Evolutionary conservation across 208 protist genomes (phyloP).

Genomic region (Leishmania amazonensis): DNA sequence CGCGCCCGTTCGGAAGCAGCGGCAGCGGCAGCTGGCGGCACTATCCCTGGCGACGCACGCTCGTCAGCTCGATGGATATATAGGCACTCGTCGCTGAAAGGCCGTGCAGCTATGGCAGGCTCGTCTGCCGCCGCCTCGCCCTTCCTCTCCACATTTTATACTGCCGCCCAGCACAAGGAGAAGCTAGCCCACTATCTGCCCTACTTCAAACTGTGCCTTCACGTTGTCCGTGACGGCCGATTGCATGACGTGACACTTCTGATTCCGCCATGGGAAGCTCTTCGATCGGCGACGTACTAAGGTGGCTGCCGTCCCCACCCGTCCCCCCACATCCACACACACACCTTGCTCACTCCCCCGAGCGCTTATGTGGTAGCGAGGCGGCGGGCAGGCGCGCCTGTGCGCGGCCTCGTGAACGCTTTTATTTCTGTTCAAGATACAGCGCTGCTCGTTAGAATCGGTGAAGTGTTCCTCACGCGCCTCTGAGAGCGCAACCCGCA

Average conservation of each 20-base stretch:
- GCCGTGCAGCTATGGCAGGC: neutral
- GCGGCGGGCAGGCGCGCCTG: neutral
- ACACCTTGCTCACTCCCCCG: neutral
- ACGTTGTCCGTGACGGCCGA: conserved; percentile 28
- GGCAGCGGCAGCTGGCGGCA: neutral
- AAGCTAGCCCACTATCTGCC: conserved; percentile 23
- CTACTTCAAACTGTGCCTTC: conserved; percentile 26
- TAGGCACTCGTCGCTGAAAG: neutral
- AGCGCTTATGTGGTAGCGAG: neutral
- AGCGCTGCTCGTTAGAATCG: neutral
- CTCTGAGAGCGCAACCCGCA: neutral
- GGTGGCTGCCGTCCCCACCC: neutral
- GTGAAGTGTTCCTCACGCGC: neutral
- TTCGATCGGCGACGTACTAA: conserved; percentile 16
- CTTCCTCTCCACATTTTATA: neutral
- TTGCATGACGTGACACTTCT: conserved; percentile 30
- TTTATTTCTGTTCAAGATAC: neutral
- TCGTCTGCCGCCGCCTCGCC: neutral
- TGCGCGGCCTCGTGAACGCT: neutral
- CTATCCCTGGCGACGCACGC: neutral
- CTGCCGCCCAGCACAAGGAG: conserved; percentile 9
- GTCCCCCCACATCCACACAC: too few relatives aligned
- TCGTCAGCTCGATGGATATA: neutral
- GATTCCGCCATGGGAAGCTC: conserved; percentile 14
- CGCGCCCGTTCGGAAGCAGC: conserved; percentile 18